These are phyloP conservation scores for Ogataea thermomethanolica DNA, from an alignment of 805 yeast genomes.

Conservation along the genomic window DNA sequence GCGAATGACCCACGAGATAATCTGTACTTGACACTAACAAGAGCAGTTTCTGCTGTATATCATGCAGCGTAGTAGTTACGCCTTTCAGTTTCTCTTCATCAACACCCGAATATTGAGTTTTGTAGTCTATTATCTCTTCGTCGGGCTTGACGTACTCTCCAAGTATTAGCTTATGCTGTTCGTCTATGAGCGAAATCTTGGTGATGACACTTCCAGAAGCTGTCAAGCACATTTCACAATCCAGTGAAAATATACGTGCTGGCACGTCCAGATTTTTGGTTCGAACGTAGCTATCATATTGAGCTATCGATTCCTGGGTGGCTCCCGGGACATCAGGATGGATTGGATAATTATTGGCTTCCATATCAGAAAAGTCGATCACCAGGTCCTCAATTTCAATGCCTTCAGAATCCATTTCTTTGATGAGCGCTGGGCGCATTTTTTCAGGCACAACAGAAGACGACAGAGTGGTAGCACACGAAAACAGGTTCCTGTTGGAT, in stretches of 20 bases:
- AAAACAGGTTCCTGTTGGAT: constrained; percentile 47
- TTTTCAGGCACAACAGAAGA: constrained; percentile 53
- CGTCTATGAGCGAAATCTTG: constrained; percentile 71
- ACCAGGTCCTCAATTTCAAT: constrained; percentile 52
- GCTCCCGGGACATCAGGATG: constrained; percentile 40
- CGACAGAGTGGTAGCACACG: constrained; percentile 54
- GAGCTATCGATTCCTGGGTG: constrained; percentile 15
- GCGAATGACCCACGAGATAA: constrained; percentile 82
- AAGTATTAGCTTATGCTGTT: constrained; percentile 53
- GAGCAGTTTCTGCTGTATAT: constrained; percentile 60
- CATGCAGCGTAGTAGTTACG: constrained; percentile 62
- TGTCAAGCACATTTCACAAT: constrained; percentile 89
- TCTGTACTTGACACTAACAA: constrained; percentile 52
- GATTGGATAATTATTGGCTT: constrained; percentile 49
- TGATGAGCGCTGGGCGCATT: constrained; percentile 43
- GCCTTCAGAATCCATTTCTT: constrained; percentile 33
- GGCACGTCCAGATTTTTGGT: constrained; percentile 52
- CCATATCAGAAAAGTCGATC: constrained; percentile 47
- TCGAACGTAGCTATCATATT: constrained; percentile 47
- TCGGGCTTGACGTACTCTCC: constrained; percentile 80
- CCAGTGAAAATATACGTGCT: constrained; percentile 72
- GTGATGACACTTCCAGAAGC: constrained; percentile 64
- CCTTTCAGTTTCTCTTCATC: constrained; percentile 61
- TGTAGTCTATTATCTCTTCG: constrained; percentile 70
- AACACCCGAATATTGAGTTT: constrained; percentile 84